Percentiles rank a stretch among this genome's conserved stretches.
These are phyloP conservation scores for Hysterangium stoloniferum DNA, from an alignment of 768 basidiomycete species.

Conservation along the genomic window DNA sequence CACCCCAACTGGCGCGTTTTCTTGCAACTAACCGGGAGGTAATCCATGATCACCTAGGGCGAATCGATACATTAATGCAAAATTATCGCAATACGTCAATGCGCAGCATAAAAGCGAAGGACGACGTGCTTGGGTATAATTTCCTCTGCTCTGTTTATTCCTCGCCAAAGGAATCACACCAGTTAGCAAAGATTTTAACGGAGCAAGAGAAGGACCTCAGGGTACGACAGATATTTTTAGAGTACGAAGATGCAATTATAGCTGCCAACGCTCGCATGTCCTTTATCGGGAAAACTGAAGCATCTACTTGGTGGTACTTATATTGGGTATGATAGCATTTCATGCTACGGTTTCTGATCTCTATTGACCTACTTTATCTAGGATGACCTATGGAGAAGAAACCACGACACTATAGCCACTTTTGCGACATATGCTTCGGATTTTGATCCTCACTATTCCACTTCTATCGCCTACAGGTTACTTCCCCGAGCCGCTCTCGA, in stretches of 20 bases:
- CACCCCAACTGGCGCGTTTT: constrained; percentile 54
- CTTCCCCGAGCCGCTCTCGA: constrained; percentile 58
- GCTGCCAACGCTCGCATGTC: constrained; percentile 46
- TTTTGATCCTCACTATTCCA: constrained; percentile 66
- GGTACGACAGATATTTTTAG: constrained; percentile 43
- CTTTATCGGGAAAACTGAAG: constrained; percentile 39
- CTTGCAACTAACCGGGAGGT: constrained; percentile 47
- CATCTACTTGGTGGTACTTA: constrained; percentile 70
- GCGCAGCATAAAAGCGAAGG: constrained; percentile 45
- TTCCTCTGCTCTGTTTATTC: constrained; percentile 59
- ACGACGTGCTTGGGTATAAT: constrained; percentile 46
- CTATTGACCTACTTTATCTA: constrained; percentile 18
- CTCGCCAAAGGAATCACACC: constrained; percentile 37
- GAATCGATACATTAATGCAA: constrained; percentile 39
- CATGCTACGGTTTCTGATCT: too few species aligned
- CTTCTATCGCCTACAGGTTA: constrained; percentile 67
- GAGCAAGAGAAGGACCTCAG: constrained; percentile 46
- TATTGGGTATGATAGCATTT: constrained; percentile 49
- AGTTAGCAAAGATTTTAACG: constrained; percentile 37
- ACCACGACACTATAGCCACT: constrained; percentile 46
- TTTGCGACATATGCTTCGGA: constrained; percentile 43
- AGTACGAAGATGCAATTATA: constrained; percentile 38
- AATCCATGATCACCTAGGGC: constrained; percentile 34
- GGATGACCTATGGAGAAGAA: constrained; percentile 74
- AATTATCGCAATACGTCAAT: constrained; percentile 45